Percentiles rank a stretch among this genome's conserved stretches.
Conservation (phyloP, 371 early-diverging fungal genomes). For the Haplosporangium sp. region DNA sequence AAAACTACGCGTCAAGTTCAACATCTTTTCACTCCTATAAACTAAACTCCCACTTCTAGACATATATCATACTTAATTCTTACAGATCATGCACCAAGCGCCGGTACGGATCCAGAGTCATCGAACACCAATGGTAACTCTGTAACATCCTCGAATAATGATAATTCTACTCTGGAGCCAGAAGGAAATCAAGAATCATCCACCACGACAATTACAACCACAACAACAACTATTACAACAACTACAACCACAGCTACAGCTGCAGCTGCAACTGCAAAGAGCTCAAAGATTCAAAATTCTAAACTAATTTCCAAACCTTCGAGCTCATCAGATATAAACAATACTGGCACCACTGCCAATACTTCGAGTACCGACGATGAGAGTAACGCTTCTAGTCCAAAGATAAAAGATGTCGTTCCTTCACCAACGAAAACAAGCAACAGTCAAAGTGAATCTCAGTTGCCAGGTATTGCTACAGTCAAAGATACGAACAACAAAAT, state of each 20-base stretch:
- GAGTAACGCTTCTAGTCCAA: not conserved
- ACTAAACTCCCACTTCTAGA: not conserved
- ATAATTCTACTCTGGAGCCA: not conserved
- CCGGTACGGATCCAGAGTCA: not conserved
- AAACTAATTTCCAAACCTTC: not conserved
- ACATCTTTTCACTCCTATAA: not conserved
- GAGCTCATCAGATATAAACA: not conserved
- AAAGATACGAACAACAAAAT: conserved; percentile 4
- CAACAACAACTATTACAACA: not conserved
- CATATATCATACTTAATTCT: not conserved
- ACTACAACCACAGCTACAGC: not conserved
- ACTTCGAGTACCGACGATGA: not conserved
- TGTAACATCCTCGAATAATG: not conserved
- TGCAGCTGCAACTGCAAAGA: not conserved
- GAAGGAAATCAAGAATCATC: not conserved
- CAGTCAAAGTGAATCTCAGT: not conserved
- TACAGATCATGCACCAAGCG: not conserved
- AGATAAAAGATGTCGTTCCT: not conserved
- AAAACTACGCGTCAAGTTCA: not conserved
- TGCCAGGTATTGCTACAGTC: not conserved
- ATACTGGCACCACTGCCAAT: not conserved
- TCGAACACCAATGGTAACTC: not conserved
- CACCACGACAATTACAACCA: not conserved
- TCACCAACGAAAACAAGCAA: not conserved
- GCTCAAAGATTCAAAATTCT: not conserved